Conservation (phyloP, 352 stramenopile genomes). For the Globisporangium camurandrum region DNA sequence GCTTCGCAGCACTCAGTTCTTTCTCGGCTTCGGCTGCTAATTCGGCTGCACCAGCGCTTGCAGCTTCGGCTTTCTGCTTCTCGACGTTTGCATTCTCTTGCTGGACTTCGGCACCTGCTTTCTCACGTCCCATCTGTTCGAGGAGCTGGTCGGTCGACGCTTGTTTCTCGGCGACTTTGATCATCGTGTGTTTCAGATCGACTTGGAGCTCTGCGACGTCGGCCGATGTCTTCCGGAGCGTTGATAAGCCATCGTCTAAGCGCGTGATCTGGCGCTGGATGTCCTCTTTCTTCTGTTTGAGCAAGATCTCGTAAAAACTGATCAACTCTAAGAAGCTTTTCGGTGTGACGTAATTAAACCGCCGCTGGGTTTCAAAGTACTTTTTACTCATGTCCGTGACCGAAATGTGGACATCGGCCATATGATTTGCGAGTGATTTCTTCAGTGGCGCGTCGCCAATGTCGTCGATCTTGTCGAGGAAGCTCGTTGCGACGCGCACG, state of each 20-base stretch:
- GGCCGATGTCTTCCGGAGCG: slow-evolving; percentile 92
- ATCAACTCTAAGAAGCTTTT: slow-evolving; percentile 99
- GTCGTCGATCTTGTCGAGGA: slow-evolving; percentile 95
- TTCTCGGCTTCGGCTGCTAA: slow-evolving; percentile 93
- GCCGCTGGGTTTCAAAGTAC: slow-evolving; percentile 93
- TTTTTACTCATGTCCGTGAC: slow-evolving; percentile 93
- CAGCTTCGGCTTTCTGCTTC: slow-evolving; percentile 88
- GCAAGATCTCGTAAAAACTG: slow-evolving; percentile 96
- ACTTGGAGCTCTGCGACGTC: slow-evolving; percentile 95
- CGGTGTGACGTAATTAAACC: slow-evolving; percentile 98
- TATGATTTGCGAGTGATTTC: slow-evolving; percentile 92
- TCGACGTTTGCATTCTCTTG: slow-evolving; percentile 94
- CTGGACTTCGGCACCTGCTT: slow-evolving; percentile 91
- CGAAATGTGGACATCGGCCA: slow-evolving; percentile 96
- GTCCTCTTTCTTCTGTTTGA: slow-evolving; percentile 92
- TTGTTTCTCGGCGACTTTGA: slow-evolving; percentile 95
- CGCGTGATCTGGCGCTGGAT: slow-evolving; percentile 95
- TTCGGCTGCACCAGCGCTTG: slow-evolving; percentile 88
- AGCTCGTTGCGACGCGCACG: slow-evolving; percentile 93
- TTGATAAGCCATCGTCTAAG: slow-evolving; percentile 94
- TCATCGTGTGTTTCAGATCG: slow-evolving; percentile 93
- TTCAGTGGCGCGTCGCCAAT: slow-evolving; percentile 77
- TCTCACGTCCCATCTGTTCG: slow-evolving; percentile 91
- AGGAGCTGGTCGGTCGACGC: slow-evolving; percentile 91
- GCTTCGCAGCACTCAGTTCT: slow-evolving; percentile 93